Percentiles rank a stretch among this genome's conserved stretches.
Evolutionary conservation across 768 basidiomycete genomes (phyloP).

Genomic region (Auriscalpium microsporum): DNA sequence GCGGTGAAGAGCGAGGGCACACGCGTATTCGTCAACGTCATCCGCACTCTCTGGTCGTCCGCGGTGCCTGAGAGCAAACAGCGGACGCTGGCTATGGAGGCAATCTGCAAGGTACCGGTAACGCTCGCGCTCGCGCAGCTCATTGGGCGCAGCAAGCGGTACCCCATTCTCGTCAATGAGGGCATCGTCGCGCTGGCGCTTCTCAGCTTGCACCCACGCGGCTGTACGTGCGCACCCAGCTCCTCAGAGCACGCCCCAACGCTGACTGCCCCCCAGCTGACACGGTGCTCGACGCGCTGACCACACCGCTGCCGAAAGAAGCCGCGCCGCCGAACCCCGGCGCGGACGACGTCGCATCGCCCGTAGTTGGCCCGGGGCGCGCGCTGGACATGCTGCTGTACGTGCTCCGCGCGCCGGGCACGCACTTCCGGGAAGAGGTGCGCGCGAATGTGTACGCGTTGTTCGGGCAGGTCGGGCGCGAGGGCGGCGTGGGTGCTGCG

Average conservation of each 20-base stretch:
- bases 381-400: conserved; percentile 62
- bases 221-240: conserved; percentile 38
- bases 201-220: conserved; percentile 54
- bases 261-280: conserved; percentile 27
- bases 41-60: conserved; percentile 67
- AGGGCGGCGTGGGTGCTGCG: conserved; percentile 37
- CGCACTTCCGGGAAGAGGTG: conserved; percentile 62
- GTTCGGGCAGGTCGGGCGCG: conserved; percentile 52
- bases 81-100: conserved; percentile 44
- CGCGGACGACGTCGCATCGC: conserved; percentile 37
- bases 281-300: conserved; percentile 53
- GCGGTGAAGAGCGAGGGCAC: conserved; percentile 86
- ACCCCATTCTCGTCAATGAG: conserved; percentile 83
- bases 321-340: conserved; percentile 18
- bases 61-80: conserved; percentile 40
- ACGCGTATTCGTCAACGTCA: conserved; percentile 77
- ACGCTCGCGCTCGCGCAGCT: conserved; percentile 60
- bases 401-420: conserved; percentile 43
- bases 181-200: conserved; percentile 77
- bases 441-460: conserved; percentile 70
- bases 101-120: conserved; percentile 44
- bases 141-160: conserved; percentile 67
- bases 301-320: conserved; percentile 40
- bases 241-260: conserved; percentile 2
- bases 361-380: conserved; percentile 43